Conservation (phyloP, 164 flowering plant species). For the Tetracentron sinense region DNA sequence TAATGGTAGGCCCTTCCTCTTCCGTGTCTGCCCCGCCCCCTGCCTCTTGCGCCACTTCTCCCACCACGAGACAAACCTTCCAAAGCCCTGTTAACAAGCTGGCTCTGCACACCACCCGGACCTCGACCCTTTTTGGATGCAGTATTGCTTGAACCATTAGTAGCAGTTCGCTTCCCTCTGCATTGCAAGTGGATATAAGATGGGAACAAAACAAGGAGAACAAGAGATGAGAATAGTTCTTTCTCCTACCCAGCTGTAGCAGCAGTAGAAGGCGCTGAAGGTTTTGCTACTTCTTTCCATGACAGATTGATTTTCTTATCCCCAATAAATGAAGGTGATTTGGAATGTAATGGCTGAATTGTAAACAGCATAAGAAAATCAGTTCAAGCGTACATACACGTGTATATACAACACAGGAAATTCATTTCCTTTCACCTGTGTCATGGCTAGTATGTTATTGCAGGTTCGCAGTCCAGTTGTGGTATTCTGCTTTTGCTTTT, state of each 20-base stretch:
- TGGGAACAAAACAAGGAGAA: background rate
- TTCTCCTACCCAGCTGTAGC: slow-evolving; percentile 50
- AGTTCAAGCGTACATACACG: background rate
- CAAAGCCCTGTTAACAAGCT: slow-evolving; percentile 68
- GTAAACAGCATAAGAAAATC: slow-evolving; percentile 1
- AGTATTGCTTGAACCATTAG: slow-evolving; percentile 44
- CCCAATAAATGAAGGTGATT: slow-evolving; percentile 81
- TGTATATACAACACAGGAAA: background rate
- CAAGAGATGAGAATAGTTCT: background rate
- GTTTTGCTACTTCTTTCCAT: slow-evolving; percentile 80
- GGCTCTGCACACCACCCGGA: slow-evolving; percentile 56
- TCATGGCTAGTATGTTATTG: slow-evolving; percentile 88
- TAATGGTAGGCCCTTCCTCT: slow-evolving; percentile 65
- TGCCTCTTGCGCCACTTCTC: slow-evolving; percentile 39
- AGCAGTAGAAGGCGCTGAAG: slow-evolving; percentile 36
- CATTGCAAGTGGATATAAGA: slow-evolving; percentile 7
- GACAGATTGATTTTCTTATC: slow-evolving; percentile 84
- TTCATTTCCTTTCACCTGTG: slow-evolving; percentile 50
- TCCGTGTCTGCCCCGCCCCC: slow-evolving; percentile 53
- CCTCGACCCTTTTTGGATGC: slow-evolving; percentile 73
- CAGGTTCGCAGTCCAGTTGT: slow-evolving; percentile 82
- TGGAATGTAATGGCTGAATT: slow-evolving; percentile 68
- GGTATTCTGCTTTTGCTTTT: slow-evolving; percentile 66
- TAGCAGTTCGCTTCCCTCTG: slow-evolving; percentile 65
- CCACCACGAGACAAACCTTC: slow-evolving; percentile 70